These are phyloP conservation scores for Phytophthora citricola DNA, from an alignment of 352 stramenopile species.

Conservation along the genomic window DNA sequence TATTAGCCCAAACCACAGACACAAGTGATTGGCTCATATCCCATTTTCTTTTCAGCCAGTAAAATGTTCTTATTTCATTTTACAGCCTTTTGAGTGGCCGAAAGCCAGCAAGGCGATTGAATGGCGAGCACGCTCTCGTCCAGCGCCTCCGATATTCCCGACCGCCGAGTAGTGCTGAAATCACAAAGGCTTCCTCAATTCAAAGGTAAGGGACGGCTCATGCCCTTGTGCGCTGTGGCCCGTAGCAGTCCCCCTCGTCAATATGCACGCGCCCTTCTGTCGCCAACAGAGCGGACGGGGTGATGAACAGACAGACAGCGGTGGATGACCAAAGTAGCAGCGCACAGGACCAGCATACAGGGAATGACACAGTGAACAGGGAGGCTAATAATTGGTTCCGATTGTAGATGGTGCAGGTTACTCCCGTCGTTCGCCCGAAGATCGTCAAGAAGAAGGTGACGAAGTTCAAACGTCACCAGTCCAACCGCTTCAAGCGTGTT, in stretches of 20 bases:
- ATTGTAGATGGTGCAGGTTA: conserved; percentile 91
- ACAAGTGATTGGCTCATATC: not conserved
- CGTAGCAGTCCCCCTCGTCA: not conserved
- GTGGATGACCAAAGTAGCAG: not conserved
- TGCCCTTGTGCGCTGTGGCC: conserved; percentile 2
- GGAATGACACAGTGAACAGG: conserved; percentile 21
- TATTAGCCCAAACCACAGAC: conserved; percentile 2
- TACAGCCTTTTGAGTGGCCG: conserved; percentile 34
- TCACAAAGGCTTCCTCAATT: conserved; percentile 90
- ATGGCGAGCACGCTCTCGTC: conserved; percentile 54
- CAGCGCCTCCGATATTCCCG: conserved; percentile 7
- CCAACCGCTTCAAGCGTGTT: conserved; percentile 98
- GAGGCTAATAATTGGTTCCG: conserved; percentile 5
- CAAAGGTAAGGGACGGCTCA: conserved; percentile 59
- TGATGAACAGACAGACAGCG: conserved; percentile 2
- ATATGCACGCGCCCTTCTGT: conserved; percentile 1
- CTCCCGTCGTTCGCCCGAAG: conserved; percentile 87
- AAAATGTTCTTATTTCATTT: not conserved
- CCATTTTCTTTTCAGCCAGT: conserved; percentile 23
- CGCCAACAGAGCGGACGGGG: not conserved
- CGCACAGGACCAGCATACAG: conserved; percentile 13
- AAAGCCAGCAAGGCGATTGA: conserved; percentile 55
- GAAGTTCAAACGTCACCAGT: conserved; percentile 99
- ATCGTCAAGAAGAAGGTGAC: conserved; percentile 99
- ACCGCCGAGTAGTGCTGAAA: conserved; percentile 78